Base-by-base conservation (phyloP, 768 basidiomycete genomes). In the Suillus subluteus region DNA sequence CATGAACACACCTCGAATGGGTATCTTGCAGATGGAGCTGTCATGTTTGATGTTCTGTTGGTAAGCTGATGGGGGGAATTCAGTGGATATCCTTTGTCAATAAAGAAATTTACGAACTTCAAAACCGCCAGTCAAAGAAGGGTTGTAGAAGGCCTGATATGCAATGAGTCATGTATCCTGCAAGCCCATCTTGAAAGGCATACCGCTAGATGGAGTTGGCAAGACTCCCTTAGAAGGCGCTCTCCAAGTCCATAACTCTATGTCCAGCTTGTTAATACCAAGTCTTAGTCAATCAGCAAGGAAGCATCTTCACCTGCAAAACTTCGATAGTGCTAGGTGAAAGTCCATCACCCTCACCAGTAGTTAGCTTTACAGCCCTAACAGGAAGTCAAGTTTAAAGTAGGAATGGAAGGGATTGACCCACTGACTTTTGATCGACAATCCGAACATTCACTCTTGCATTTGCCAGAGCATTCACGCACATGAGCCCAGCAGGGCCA, bases 241-340 rank as follows among this genome's bases (percentile, higher is more conserved):
- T 91, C 88, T 5, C 82, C 87, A 4, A 93, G 78, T 6, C 91
- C 91, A 76, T 93, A 93, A 66, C 91, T 94, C 91, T 92, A 66
- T 15, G 18, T 37, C 12, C 23, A 3, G 12, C 13, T 52, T 26
- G 23, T 38, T 5, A 38, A 44, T n/a, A n/a, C 23, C 4, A 11
- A 64, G 61, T 21, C 32, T 21, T 2, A 12, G 35, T 21, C 2
- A 15, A 35, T 40, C 0, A 30, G 30, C 61, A 40, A 62, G 6
- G 21, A 41, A 56, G 56, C 16, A 43, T 30, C 23, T 72, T 35
- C 40, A 77, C 84, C 74, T 86, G 82, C 32, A 87, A 72, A 12
- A 87, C 81, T 69, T 87, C 86, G 30, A 72, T 50, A 3, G 75
- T 75, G 46, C 70, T 70, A 50, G 72, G 72, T 16, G 72, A 68